Evolutionary conservation across 139 green algal genomes (phyloP).

Genomic region (Volvox africanus): DNA sequence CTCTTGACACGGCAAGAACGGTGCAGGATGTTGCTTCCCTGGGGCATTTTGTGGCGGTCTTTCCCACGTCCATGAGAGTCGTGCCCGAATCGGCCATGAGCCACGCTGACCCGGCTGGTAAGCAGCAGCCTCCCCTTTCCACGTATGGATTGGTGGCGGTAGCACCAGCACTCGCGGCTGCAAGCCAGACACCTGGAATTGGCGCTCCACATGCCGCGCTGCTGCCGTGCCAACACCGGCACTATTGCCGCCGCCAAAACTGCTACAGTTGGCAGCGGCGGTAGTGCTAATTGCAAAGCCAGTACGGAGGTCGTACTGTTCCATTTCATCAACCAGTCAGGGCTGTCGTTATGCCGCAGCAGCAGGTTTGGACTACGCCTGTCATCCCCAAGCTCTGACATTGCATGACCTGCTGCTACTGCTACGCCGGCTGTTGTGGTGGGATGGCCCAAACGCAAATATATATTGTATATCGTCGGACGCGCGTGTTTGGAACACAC

Average conservation of each 20-base stretch:
- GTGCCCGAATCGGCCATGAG: not conserved
- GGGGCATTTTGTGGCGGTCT: no score
- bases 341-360: no score
- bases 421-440: not conserved
- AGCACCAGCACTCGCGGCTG: not conserved
- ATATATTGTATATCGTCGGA: no score
- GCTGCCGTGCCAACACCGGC: no score
- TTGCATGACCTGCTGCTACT: not conserved
- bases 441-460: no score
- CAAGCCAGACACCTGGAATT: not conserved
- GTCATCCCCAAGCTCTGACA: no score
- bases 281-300: not conserved
- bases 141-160: not conserved
- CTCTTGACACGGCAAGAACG: not conserved
- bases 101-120: not conserved
- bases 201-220: no score
- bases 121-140: no score
- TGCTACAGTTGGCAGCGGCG: not conserved
- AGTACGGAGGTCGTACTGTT: not conserved
- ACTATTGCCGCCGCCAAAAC: not conserved
- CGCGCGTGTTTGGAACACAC: no score
- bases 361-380: no score
- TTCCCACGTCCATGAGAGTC: no score
- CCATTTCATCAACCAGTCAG: not conserved
- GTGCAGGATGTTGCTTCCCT: not conserved